phyloP scores from a whole-genome alignment of 1,284 basidiomycete genomes.

The Tilletiaria anomala region DNA sequence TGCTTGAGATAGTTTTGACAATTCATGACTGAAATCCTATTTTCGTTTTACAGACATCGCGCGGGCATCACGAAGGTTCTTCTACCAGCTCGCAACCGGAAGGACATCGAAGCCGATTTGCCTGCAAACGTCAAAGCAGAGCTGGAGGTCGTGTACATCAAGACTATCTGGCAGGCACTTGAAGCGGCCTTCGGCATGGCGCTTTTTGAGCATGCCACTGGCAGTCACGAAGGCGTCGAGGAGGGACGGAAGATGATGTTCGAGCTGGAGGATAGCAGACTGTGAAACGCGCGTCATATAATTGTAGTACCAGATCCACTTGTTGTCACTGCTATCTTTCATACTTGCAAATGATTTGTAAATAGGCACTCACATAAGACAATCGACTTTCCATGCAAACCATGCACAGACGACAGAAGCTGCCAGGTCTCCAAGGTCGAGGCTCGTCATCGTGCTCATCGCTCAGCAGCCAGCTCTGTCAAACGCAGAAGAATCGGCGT shows the following conservation, averaged over 20 bases:
- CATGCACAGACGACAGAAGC: too few relatives aligned
- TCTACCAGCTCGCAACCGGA: constrained; percentile 63
- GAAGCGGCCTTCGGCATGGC: constrained; percentile 53
- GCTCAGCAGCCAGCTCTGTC: too few relatives aligned
- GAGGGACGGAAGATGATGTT: constrained; percentile 4
- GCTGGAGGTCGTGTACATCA: constrained; percentile 64
- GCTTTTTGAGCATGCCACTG: constrained; percentile 4
- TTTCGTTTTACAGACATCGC: constrained; percentile 44
- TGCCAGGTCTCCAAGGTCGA: too few relatives aligned
- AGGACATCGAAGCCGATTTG: constrained; percentile 71
- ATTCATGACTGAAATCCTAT: too few relatives aligned
- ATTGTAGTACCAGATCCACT: too few relatives aligned
- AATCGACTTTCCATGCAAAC: too few relatives aligned
- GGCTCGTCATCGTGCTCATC: too few relatives aligned
- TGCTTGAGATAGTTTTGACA: too few relatives aligned
- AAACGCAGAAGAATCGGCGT: too few relatives aligned
- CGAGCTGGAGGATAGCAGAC: constrained; percentile 3
- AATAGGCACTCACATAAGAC: too few relatives aligned
- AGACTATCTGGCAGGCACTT: constrained; percentile 61
- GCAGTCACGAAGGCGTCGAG: constrained; percentile 4
- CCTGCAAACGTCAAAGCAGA: constrained; percentile 55
- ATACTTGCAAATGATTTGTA: too few relatives aligned
- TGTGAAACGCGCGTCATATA: constrained; percentile 1
- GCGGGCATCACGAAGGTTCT: constrained; percentile 67
- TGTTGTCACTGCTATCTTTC: too few relatives aligned